Evolutionary conservation across 495 filamentous ascomycete species (phyloP).

Genomic region (Astrocystis sublimbata): DNA sequence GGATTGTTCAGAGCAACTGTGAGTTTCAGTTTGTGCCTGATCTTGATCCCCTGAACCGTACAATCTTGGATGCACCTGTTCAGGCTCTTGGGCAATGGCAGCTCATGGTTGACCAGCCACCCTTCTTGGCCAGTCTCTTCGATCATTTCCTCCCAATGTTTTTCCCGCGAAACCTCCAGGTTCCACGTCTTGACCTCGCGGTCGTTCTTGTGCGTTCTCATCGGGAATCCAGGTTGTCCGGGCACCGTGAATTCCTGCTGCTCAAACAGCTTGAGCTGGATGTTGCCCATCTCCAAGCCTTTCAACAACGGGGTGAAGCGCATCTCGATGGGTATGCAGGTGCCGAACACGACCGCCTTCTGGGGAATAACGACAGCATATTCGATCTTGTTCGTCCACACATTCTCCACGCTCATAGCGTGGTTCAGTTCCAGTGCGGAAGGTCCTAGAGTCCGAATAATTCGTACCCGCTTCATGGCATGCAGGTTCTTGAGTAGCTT

Average conservation of each 20-base stretch:
- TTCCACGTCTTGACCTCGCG: constrained; percentile 64
- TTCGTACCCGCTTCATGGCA: constrained; percentile 75
- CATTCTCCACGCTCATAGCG: constrained; percentile 89
- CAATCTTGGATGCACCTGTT: constrained; percentile 82
- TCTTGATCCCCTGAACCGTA: constrained; percentile 77
- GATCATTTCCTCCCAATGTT: constrained; percentile 65
- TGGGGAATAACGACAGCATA: constrained; percentile 87
- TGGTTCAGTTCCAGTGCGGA: constrained; percentile 81
- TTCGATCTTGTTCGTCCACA: constrained; percentile 93
- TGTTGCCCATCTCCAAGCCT: constrained; percentile 76
- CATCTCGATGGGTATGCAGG: constrained; percentile 75
- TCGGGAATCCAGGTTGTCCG: constrained; percentile 50
- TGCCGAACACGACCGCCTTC: constrained; percentile 90
- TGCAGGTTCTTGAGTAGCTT: constrained; percentile 79
- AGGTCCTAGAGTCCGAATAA: constrained; percentile 82
- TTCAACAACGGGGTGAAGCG: constrained; percentile 81
- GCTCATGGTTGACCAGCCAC: constrained; percentile 66
- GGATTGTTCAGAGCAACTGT: constrained; percentile 88
- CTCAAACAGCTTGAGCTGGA: constrained; percentile 75
- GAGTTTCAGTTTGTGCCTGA: constrained; percentile 84
- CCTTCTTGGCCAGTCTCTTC: constrained; percentile 72
- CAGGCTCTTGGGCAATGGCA: constrained; percentile 76
- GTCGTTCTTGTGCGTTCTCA: constrained; percentile 60
- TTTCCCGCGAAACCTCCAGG: constrained; percentile 57
- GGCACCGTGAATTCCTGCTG: constrained; percentile 65